A percentile compares a stretch with the other conserved stretches of the same genome.
Evolutionary conservation across 129 eudicot genomes (phyloP).

Genomic region (Dittrichia graveolens): DNA sequence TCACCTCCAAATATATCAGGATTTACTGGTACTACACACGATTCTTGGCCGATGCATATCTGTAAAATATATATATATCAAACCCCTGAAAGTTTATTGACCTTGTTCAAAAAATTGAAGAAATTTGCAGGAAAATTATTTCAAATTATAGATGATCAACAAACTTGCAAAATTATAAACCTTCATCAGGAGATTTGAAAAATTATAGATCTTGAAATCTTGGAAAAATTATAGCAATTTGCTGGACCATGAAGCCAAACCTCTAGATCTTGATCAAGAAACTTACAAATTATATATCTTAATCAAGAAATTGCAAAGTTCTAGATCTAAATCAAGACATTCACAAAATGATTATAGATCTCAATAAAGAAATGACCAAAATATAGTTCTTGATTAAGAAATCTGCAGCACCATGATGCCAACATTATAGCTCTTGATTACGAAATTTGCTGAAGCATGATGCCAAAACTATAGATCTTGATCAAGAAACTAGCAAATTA

Average conservation of each 20-base stretch:
- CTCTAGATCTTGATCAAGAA: background rate
- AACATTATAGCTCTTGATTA: background rate
- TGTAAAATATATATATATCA: slow-evolving; percentile 35
- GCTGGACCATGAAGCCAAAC: background rate
- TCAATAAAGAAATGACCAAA: background rate
- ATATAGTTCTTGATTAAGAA: background rate
- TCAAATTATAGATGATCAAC: background rate
- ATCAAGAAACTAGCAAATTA: background rate
- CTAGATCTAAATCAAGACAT: background rate
- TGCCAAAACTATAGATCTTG: background rate
- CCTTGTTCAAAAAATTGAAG: background rate
- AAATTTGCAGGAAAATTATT: background rate
- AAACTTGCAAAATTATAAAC: background rate
- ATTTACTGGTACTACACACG: slow-evolving; percentile 72
- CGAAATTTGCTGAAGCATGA: background rate
- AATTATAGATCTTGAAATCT: background rate
- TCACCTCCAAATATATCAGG: slow-evolving; percentile 89
- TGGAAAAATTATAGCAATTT: background rate
- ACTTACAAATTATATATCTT: background rate
- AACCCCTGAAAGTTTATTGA: background rate
- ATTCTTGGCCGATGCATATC: slow-evolving; percentile 73
- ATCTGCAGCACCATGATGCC: background rate
- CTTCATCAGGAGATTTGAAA: background rate
- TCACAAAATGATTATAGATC: background rate
- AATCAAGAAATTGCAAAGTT: background rate